A percentile compares a stretch with the other conserved stretches of the same genome.
phyloP scores from a whole-genome alignment of 2,329 filamentous ascomycete species.

The Ophiosphaerella herpotricha region DNA sequence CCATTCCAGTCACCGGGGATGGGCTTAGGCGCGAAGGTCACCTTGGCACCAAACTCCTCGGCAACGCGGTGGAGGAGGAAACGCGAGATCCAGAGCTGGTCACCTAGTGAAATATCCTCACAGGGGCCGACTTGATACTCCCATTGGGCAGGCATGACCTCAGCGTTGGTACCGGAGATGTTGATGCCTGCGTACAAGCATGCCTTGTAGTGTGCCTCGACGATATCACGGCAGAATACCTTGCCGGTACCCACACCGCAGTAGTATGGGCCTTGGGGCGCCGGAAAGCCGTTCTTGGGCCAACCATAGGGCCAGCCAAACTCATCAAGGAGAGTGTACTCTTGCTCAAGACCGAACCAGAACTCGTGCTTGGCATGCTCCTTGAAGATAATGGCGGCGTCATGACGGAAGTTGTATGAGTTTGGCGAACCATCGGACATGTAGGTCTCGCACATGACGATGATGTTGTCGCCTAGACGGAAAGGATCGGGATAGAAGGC shows the following conservation, averaged over 20 bases:
- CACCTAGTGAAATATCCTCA: conserved; percentile 84
- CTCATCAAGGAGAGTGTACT: conserved; percentile 90
- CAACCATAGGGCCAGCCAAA: conserved; percentile 91
- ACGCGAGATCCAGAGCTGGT: conserved; percentile 92
- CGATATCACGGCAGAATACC: conserved; percentile 97
- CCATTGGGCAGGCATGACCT: conserved; percentile 98
- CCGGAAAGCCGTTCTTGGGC: conserved; percentile 85
- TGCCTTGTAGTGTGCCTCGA: conserved; percentile 91
- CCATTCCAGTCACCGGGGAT: conserved; percentile 97
- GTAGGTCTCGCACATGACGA: conserved; percentile 95
- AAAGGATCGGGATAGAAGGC: conserved; percentile 92
- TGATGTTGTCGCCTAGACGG: conserved; percentile 86
- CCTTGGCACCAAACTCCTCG: conserved; percentile 95
- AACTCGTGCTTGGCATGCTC: conserved; percentile 79
- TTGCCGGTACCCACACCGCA: conserved; percentile 97
- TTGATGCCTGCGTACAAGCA: conserved; percentile 87
- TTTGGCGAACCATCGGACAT: conserved; percentile 93
- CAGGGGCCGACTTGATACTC: conserved; percentile 97
- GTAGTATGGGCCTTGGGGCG: conserved; percentile 94
- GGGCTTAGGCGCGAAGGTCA: conserved; percentile 94
- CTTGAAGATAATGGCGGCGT: conserved; percentile 88
- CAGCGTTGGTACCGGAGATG: conserved; percentile 98
- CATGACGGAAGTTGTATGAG: conserved; percentile 97
- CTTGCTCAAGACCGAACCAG: conserved; percentile 98
- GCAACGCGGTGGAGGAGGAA: conserved; percentile 89